phyloP scores from a whole-genome alignment of 208 protist species.

The Acanthamoeba sp. region DNA sequence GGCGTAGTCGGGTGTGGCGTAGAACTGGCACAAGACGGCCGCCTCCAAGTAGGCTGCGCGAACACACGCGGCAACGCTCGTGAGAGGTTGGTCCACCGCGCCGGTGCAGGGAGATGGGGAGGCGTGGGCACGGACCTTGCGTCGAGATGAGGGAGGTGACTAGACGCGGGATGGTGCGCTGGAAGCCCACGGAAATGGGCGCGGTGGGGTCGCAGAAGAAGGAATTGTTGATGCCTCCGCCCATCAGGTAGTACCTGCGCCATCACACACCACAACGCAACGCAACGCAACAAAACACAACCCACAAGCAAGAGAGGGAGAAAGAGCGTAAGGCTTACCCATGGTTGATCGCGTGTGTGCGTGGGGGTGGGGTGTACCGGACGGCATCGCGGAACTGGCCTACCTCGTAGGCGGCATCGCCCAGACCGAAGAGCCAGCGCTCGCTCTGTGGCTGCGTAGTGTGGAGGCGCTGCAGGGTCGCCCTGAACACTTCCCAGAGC shows the following conservation, averaged over 20 bases:
- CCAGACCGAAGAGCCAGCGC: conserved; percentile 56
- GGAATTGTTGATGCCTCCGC: conserved; percentile 28
- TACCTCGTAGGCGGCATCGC: conserved; percentile 59
- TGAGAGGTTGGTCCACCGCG: no score
- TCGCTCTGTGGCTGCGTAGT: conserved; percentile 4
- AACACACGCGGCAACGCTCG: neutral
- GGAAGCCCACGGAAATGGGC: neutral
- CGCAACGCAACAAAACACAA: no score
- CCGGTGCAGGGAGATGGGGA: neutral
- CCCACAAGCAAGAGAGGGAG: neutral
- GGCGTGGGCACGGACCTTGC: neutral
- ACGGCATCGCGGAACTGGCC: conserved; percentile 21
- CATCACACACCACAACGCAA: no score
- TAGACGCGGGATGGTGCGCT: conserved; percentile 22
- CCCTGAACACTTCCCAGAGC: conserved; percentile 61
- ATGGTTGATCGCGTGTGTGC: neutral
- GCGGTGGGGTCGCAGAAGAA: conserved; percentile 45
- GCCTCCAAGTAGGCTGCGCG: conserved; percentile 4
- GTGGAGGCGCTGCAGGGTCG: conserved; percentile 54
- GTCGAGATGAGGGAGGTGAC: conserved; percentile 25
- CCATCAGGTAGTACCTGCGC: conserved; percentile 47
- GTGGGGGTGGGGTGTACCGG: no score
- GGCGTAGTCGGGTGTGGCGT: neutral
- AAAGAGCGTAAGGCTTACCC: neutral
- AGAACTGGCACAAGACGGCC: conserved; percentile 42